These are phyloP conservation scores for Cystobasidium onofrii DNA, from an alignment of 768 basidiomycete genomes.

Conservation along the genomic window DNA sequence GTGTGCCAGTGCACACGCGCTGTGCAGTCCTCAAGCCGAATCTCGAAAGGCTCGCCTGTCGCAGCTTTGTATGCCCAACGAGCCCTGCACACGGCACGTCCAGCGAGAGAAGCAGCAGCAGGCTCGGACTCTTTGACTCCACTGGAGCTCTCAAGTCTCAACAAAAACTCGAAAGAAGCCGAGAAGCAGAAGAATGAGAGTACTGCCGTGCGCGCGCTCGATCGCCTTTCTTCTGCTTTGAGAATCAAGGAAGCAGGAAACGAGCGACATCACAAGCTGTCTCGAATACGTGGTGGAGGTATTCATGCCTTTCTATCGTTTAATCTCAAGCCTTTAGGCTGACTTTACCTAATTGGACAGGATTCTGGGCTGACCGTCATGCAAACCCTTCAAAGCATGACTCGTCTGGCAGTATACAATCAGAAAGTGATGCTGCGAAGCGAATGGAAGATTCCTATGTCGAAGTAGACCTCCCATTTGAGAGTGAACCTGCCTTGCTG, in stretches of 20 bases:
- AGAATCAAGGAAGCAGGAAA: slow-evolving; percentile 14
- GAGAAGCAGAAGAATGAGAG: slow-evolving; percentile 15
- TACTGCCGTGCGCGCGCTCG: slow-evolving; percentile 18
- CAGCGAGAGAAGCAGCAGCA: background rate
- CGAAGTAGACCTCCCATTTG: slow-evolving; percentile 34
- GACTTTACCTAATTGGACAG: background rate
- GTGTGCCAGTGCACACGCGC: background rate
- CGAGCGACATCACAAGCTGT: slow-evolving; percentile 7
- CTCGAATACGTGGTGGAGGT: slow-evolving; percentile 13
- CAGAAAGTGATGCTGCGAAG: background rate
- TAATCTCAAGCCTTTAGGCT: background rate
- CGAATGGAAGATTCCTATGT: slow-evolving; percentile 35
- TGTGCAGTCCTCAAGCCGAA: background rate
- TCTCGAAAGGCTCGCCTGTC: background rate
- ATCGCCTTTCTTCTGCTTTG: slow-evolving; percentile 13
- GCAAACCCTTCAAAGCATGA: background rate
- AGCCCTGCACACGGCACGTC: background rate
- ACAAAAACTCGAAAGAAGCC: background rate
- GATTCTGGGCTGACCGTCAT: slow-evolving; percentile 29
- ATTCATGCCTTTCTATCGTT: background rate
- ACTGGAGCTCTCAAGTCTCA: background rate
- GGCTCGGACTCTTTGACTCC: background rate
- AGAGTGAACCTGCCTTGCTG: slow-evolving; percentile 10
- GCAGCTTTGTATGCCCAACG: background rate
- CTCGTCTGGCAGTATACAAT: background rate